phyloP scores from a whole-genome alignment of 345 rosid species.

The Linum lewisii region DNA sequence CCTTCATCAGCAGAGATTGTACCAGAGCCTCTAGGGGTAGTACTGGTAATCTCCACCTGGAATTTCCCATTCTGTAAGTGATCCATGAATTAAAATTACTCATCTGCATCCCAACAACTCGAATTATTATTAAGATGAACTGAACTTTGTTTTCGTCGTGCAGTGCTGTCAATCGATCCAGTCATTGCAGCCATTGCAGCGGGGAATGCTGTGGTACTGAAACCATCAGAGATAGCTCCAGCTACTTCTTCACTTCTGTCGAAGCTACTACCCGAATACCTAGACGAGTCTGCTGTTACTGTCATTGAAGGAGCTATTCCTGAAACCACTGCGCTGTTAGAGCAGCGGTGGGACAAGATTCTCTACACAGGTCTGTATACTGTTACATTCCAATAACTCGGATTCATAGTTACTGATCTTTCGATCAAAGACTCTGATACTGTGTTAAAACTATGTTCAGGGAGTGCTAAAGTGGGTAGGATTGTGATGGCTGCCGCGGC shows the following conservation, averaged over 20 bases:
- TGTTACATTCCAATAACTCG: not conserved
- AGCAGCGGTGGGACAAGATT: constrained; percentile 49
- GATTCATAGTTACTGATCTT: too few species aligned
- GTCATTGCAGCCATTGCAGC: constrained; percentile 60
- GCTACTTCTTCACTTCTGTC: constrained; percentile 35
- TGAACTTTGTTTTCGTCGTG: not conserved
- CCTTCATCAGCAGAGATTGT: constrained; percentile 82
- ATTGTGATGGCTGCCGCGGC: constrained; percentile 56
- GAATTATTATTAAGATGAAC: not conserved
- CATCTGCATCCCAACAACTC: not conserved
- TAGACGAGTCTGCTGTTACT: constrained; percentile 26
- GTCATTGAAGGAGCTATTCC: constrained; percentile 40
- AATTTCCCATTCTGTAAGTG: constrained; percentile 66
- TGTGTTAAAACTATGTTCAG: constrained; percentile 10
- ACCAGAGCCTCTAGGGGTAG: constrained; percentile 74
- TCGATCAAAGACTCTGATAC: too few species aligned
- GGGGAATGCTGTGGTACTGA: constrained; percentile 44
- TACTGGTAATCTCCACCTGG: constrained; percentile 77
- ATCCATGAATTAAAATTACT: not conserved
- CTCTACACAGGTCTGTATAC: constrained; percentile 48
- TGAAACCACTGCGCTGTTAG: constrained; percentile 36
- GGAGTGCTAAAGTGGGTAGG: constrained; percentile 35
- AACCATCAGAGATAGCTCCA: constrained; percentile 51
- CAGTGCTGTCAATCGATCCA: constrained; percentile 73
- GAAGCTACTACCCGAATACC: constrained; percentile 25